Base-by-base conservation (phyloP, 2,329 filamentous ascomycete species). In the Alternaria viburni region DNA sequence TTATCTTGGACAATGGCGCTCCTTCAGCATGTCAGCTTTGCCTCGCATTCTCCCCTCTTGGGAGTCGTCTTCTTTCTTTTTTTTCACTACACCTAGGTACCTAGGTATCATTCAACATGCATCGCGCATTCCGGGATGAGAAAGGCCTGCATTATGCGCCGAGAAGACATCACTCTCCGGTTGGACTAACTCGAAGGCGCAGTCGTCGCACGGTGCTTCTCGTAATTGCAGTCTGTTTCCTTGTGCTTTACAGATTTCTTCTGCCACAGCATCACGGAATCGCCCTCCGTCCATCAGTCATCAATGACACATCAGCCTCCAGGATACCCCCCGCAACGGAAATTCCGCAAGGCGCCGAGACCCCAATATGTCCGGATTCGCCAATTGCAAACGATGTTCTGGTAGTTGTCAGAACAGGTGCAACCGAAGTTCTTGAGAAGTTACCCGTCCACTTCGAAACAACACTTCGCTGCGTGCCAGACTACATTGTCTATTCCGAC, bases 371-470 rank as follows among this genome's bases (percentile, higher is more conserved):
- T 30, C 60, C 57, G 15, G 25, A 52, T 12, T 46, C 19, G 9
- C 9, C 36, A 17, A 45, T 64, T 9, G 41, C 55, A 11, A 25
- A 58, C 6, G 83, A 87, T 70, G 71, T 87, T n/a, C 81, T 87
- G 17, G 81, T 88, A 7, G 79, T 87, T 21, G 79, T 88, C 66
- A 83, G 85, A 61, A 88, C 86, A 3, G 86, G 86, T 41, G 84
- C 86, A 6, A 87, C 85, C 5, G 86, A 88, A 71, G 80, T 84
- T 13, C 78, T 80, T 54, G 81, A 84, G 30, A 87, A 87, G 69
- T 79, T 88, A 5, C 86, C 86, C 1, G 75, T 77, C 5, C 77
- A 79, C 46, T 65, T 80, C 30, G 51, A 66, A 8, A 79, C 78
- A 4, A 80, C 76, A 17, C 54, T 80, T 6, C 65, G 64, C 21